These are phyloP conservation scores for Chrysoporthe austroafricana DNA, from an alignment of 2,329 filamentous ascomycete genomes.

Conservation along the genomic window DNA sequence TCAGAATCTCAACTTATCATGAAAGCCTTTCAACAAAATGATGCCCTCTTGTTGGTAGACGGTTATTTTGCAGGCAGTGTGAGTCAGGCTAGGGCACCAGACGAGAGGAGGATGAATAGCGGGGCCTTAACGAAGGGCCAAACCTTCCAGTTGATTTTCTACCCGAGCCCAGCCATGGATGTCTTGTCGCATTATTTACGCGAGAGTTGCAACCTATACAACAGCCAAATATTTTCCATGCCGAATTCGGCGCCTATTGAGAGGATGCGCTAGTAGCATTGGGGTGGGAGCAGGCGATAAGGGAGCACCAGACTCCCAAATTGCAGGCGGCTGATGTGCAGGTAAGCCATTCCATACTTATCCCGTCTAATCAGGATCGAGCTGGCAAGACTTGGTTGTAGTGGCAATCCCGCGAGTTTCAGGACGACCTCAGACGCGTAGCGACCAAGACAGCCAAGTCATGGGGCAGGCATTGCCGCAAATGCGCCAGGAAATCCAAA, in stretches of 20 bases:
- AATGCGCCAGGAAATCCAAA: slow-evolving; percentile 6
- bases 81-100: no score
- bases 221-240: slow-evolving; percentile 12
- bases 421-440: slow-evolving; percentile 12
- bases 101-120: background rate
- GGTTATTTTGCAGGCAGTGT: no score
- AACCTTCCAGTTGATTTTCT: slow-evolving; percentile 25
- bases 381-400: background rate
- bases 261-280: slow-evolving; percentile 14
- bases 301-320: background rate
- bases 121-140: slow-evolving; percentile 4
- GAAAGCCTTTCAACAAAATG: background rate
- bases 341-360: background rate
- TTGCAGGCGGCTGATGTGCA: slow-evolving; percentile 21
- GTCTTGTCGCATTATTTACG: slow-evolving; percentile 16
- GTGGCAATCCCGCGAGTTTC: slow-evolving; percentile 18
- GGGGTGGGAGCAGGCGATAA: slow-evolving; percentile 22
- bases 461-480: slow-evolving; percentile 22
- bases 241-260: slow-evolving; percentile 12
- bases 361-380: background rate
- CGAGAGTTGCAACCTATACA: slow-evolving; percentile 16
- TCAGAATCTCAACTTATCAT: background rate
- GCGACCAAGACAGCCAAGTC: slow-evolving; percentile 21
- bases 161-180: slow-evolving; percentile 25
- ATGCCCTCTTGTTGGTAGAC: background rate